phyloP scores from a whole-genome alignment of 495 filamentous ascomycete species.

The Cenococcum geophilum region DNA sequence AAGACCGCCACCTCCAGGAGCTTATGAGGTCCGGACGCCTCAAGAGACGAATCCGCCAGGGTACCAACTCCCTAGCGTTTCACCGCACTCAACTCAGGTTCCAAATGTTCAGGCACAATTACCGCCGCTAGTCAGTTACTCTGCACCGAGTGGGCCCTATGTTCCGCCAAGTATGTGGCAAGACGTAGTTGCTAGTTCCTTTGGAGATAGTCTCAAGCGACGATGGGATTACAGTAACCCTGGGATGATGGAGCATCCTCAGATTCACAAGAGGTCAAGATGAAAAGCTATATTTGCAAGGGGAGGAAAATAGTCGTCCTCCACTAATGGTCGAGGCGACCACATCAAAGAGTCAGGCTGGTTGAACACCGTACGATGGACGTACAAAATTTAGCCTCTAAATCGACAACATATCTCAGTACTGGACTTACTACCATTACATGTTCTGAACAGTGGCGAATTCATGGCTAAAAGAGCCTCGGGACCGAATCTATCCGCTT shows the following conservation, averaged over 20 bases:
- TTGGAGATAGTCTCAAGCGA: constrained; percentile 70
- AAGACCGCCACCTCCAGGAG: constrained; percentile 38
- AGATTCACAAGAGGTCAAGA: constrained; percentile 28
- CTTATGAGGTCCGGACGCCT: constrained; percentile 26
- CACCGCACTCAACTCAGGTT: constrained; percentile 20
- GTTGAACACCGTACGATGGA: not conserved
- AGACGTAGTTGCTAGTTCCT: constrained; percentile 85
- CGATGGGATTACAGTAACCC: constrained; percentile 53
- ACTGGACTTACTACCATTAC: not conserved
- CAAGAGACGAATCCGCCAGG: constrained; percentile 23
- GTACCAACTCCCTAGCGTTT: constrained; percentile 26
- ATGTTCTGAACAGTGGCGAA: not conserved
- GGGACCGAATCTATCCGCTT: not conserved
- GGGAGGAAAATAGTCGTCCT: too few relatives aligned
- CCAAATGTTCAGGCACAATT: constrained; percentile 17
- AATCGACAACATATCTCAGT: not conserved
- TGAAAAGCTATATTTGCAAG: not conserved
- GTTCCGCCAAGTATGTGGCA: constrained; percentile 97
- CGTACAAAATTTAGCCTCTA: not conserved
- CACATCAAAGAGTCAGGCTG: too few relatives aligned
- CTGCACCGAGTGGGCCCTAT: constrained; percentile 46
- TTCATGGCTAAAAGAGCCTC: not conserved
- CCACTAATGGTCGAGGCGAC: too few relatives aligned
- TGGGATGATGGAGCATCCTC: constrained; percentile 26
- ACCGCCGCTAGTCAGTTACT: constrained; percentile 22